Conservation (phyloP, 345 rosid genomes). For the Rhizophora mangle region DNA sequence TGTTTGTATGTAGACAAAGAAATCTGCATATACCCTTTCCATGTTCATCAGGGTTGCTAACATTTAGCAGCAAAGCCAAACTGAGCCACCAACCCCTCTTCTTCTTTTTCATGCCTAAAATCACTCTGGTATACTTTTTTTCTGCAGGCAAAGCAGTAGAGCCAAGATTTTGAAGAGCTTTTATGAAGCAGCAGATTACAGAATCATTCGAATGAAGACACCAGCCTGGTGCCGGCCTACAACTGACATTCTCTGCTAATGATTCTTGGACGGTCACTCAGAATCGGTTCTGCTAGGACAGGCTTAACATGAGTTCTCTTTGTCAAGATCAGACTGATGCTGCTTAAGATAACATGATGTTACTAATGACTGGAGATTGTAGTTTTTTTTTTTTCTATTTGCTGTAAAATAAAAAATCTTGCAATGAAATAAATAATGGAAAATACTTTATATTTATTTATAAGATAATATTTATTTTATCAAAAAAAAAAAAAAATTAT, state of each 20-base stretch:
- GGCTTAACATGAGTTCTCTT: not conserved
- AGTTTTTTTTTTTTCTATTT: not conserved
- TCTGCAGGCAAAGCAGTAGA: constrained; percentile 26
- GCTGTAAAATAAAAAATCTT: not conserved
- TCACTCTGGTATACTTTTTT: constrained; percentile 3
- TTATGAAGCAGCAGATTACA: not conserved
- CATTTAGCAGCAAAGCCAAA: not conserved
- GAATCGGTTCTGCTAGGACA: not conserved
- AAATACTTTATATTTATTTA: no score
- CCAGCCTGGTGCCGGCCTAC: not conserved
- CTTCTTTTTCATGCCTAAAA: not conserved
- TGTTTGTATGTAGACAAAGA: constrained; percentile 22
- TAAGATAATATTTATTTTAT: no score
- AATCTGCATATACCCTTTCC: constrained; percentile 15
- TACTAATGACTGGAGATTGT: not conserved
- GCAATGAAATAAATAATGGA: not conserved
- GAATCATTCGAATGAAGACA: constrained; percentile 1
- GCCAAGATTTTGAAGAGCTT: not conserved
- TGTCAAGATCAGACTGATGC: not conserved
- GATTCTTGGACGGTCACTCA: not conserved
- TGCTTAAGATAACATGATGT: not conserved
- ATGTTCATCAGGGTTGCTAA: not conserved
- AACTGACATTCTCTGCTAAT: not conserved
- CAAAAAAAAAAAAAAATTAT: no score
- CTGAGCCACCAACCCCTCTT: not conserved